These are phyloP conservation scores for Botrytis fabae DNA, from an alignment of 2,329 filamentous ascomycete species.

Conservation along the genomic window DNA sequence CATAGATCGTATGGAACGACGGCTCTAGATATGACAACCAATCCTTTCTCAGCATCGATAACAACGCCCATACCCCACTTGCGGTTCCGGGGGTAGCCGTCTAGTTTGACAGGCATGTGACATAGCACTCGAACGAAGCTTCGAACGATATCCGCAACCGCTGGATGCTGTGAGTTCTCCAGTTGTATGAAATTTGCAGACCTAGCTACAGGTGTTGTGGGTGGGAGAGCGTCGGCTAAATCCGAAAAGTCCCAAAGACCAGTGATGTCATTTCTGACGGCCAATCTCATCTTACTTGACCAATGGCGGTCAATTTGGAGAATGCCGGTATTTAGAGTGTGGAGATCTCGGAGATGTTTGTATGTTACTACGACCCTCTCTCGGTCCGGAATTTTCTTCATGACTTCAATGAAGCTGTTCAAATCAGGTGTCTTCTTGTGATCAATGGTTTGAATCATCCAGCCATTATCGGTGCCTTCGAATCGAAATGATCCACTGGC, in stretches of 20 bases:
- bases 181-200: conserved; percentile 91
- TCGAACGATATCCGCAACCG: conserved; percentile 88
- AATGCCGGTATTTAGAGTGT: conserved; percentile 91
- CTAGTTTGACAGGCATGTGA: conserved; percentile 91
- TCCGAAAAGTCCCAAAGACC: conserved; percentile 95
- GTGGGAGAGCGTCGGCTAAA: conserved; percentile 76
- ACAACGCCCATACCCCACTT: conserved; percentile 96
- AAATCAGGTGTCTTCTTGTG: conserved; percentile 88
- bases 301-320: conserved; percentile 93
- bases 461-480: conserved; percentile 85
- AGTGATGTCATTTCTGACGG: conserved; percentile 83
- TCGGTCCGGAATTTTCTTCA: conserved; percentile 80
- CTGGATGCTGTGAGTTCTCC: conserved; percentile 81
- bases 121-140: conserved; percentile 94
- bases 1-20: conserved; percentile 96
- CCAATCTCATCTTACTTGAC: conserved; percentile 91
- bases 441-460: conserved; percentile 90
- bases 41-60: conserved; percentile 93
- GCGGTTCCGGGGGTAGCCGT: conserved; percentile 93
- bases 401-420: conserved; percentile 84
- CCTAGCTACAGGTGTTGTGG: conserved; percentile 67
- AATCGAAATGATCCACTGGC: conserved; percentile 93
- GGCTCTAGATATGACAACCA: conserved; percentile 90
- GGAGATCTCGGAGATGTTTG: conserved; percentile 90
- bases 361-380: conserved; percentile 91